These are phyloP conservation scores for Chaetothyriales sp. DNA, from an alignment of 2,329 filamentous ascomycete species.

Conservation along the genomic window DNA sequence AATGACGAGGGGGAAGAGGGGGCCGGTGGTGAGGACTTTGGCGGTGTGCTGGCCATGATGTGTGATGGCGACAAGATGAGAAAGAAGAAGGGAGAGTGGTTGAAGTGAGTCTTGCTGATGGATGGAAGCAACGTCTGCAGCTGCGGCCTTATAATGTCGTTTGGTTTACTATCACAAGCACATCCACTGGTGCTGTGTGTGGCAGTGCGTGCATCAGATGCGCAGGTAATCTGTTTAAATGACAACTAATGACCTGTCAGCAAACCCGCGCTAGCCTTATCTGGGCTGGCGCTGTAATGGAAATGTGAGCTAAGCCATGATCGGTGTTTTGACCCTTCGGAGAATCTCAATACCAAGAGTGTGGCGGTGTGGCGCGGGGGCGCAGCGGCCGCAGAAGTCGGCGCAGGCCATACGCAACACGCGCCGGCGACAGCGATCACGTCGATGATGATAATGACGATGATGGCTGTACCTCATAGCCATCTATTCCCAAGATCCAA, in stretches of 20 bases:
- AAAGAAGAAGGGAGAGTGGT: background rate
- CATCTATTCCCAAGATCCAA: background rate
- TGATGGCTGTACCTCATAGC: background rate
- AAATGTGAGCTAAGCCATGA: background rate
- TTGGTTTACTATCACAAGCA: background rate
- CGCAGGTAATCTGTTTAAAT: background rate
- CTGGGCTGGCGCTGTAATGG: background rate
- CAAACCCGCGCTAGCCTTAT: background rate
- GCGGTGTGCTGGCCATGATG: background rate
- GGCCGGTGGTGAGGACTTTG: conserved; percentile 14
- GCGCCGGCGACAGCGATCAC: background rate
- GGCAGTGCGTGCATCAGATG: conserved; percentile 1
- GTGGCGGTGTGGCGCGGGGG: background rate
- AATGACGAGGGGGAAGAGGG: conserved; percentile 20
- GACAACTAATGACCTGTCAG: background rate
- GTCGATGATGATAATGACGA: background rate
- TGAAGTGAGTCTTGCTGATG: background rate
- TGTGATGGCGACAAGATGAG: background rate
- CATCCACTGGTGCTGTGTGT: background rate
- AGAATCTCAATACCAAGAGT: background rate
- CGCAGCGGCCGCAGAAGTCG: background rate
- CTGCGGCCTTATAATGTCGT: background rate
- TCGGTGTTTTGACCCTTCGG: background rate
- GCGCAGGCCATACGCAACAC: background rate
- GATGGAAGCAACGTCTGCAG: background rate